Evolutionary conservation across 73 alveolate genomes (phyloP).

Genomic region (Tetrahymena malaccensis): DNA sequence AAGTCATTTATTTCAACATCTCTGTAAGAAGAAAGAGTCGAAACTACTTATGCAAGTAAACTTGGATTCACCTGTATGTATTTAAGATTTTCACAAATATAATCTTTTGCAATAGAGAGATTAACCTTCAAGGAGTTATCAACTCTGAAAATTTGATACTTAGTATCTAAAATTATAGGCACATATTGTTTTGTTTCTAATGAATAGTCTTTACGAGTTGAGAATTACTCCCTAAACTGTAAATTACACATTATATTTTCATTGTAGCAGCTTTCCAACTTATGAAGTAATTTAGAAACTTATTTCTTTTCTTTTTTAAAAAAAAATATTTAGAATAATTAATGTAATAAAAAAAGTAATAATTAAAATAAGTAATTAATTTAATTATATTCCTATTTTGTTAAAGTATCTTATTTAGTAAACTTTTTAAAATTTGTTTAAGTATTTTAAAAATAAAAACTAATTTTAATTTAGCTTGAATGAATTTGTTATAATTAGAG

Average conservation of each 20-base stretch:
- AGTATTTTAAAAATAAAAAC: too few species aligned
- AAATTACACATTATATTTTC: neutral
- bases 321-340: neutral
- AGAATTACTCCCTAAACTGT: neutral
- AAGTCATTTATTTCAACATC: neutral
- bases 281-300: neutral
- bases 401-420: too few species aligned
- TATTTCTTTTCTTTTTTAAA: neutral
- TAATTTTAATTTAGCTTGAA: too few species aligned
- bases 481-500: too few species aligned
- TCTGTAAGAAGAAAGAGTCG: neutral
- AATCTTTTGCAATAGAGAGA: neutral
- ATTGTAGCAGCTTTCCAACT: neutral
- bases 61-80: neutral
- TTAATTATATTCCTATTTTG: too few species aligned
- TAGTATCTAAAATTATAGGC: neutral
- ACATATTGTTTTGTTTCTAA: neutral
- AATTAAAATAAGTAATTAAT: too few species aligned
- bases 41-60: neutral
- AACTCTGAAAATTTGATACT: neutral
- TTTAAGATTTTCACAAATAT: neutral
- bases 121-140: neutral
- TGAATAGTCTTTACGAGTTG: neutral
- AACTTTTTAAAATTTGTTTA: too few species aligned
- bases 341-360: neutral